Conservation (phyloP, 345 rosid genomes). For the Eucalyptus tenuipes region DNA sequence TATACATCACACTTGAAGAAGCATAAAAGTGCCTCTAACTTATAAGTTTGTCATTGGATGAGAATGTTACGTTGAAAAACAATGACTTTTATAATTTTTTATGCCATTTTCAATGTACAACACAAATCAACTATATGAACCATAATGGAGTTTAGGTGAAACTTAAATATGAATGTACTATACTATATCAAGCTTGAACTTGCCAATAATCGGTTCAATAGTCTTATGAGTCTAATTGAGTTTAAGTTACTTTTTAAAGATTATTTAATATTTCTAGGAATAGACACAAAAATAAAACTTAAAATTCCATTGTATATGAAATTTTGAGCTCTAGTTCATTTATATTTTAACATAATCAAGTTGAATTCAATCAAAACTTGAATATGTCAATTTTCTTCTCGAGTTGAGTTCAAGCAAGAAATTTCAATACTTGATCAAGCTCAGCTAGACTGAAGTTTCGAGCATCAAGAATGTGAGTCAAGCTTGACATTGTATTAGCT, state of each 20-base stretch:
- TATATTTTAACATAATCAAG: accelerated
- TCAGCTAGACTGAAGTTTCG: not conserved
- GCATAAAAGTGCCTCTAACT: not conserved
- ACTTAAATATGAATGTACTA: too few relatives aligned
- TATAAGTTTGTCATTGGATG: not conserved
- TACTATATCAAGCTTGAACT: accelerated
- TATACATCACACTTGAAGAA: not conserved
- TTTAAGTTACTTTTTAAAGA: too few relatives aligned
- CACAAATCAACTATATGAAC: not conserved
- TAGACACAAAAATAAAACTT: too few relatives aligned
- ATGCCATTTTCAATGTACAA: not conserved
- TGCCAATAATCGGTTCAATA: too few relatives aligned
- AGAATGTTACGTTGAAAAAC: not conserved
- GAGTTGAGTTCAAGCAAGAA: too few relatives aligned
- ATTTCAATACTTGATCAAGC: not conserved
- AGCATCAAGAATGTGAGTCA: not conserved
- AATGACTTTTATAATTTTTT: accelerated
- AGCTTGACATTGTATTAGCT: not conserved
- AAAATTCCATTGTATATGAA: too few relatives aligned
- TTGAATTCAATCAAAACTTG: too few relatives aligned
- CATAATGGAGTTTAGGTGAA: not conserved
- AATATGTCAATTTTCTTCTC: not conserved
- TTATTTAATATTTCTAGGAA: too few relatives aligned
- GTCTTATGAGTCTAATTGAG: too few relatives aligned
- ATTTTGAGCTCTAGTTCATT: not conserved